phyloP scores from a whole-genome alignment of 2,329 filamentous ascomycete genomes.

The Chalaropsis ovoidea region DNA sequence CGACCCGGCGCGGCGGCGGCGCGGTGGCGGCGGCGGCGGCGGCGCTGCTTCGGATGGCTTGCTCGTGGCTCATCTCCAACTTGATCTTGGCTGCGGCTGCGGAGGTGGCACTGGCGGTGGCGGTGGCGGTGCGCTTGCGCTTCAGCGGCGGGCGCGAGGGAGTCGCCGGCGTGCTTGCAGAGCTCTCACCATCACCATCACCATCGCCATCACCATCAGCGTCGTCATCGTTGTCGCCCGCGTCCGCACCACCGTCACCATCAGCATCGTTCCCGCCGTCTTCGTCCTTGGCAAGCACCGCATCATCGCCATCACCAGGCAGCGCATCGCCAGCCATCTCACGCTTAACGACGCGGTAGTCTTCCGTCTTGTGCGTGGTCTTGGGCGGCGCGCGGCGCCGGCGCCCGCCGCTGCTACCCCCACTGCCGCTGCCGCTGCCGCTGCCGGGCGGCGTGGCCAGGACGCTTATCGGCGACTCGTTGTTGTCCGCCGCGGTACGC shows the following conservation, averaged over 20 bases:
- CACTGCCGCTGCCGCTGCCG: background rate
- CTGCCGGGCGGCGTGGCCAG: constrained; percentile 26
- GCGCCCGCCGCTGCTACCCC: background rate
- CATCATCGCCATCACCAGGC: constrained; percentile 25
- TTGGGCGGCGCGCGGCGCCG: constrained; percentile 22
- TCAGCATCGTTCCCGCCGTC: constrained; percentile 28
- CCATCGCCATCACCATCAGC: background rate
- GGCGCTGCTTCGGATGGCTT: too few relatives aligned
- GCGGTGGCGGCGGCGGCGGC: too few relatives aligned
- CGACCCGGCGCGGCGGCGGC: too few relatives aligned
- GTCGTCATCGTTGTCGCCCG: constrained; percentile 19
- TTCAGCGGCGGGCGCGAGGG: constrained; percentile 13
- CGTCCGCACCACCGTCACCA: too few relatives aligned
- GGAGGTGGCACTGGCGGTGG: too few relatives aligned
- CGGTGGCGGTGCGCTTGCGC: background rate
- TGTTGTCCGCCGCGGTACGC: constrained; percentile 36
- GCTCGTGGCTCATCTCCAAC: too few relatives aligned
- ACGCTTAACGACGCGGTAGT: constrained; percentile 26
- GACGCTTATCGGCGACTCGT: constrained; percentile 38
- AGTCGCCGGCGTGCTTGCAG: constrained; percentile 23
- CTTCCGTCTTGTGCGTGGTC: constrained; percentile 21
- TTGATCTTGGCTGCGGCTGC: too few relatives aligned
- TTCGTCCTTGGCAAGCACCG: constrained; percentile 26
- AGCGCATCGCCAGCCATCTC: constrained; percentile 29
- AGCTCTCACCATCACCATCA: constrained; percentile 25